Base-by-base conservation (phyloP, 345 rosid genomes). In the Eutrema heterophyllum region DNA sequence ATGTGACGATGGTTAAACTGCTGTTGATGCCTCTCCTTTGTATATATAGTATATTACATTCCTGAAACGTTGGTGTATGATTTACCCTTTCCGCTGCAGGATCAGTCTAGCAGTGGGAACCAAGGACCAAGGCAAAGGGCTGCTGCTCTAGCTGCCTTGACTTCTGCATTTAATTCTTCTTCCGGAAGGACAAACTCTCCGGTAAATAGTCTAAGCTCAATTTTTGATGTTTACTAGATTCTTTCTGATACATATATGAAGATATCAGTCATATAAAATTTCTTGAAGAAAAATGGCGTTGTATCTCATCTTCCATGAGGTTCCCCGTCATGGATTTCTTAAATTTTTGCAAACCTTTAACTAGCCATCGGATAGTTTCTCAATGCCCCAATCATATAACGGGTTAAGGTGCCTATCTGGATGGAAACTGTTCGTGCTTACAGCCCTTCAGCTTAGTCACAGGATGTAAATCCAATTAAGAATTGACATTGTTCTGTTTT, bases 81-180 rank as follows among this genome's bases (percentile, higher is more conserved):
- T 29, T 18, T 15, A 11, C 21, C 54, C 14, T 39, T 10, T 55
- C 32, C 41, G 60, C 35, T 78, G 63, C 69, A 79, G 81, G 73
- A 70, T 13, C 69, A 62, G 30, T 78, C 65, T 12, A 90, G 85
- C 65, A 79, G 85, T 75, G 91, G 94, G 67, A 84, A 80, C 82
- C 89, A 79, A 82, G 98, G 98, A 77, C 88, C 84, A 67, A 95
- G 96, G 56, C 99, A 95, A 82, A 90, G 98, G 62, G 98, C 99
- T 83, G 88, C 97, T 16, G 99, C 99, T 62, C 78, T 95, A 71
- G 97, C 97, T 73, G 99, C 99, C 77, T 86, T 95, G 81, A 75
- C 86, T 68, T 83, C 92, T 71, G 99, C 97, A 49, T 92, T 95
- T 77, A 85, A 83, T 33, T 82, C 96, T 45, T 85, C 97, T 68